Evolutionary conservation across 306 rosid species (phyloP).

Genomic region (Rosa lucieae): DNA sequence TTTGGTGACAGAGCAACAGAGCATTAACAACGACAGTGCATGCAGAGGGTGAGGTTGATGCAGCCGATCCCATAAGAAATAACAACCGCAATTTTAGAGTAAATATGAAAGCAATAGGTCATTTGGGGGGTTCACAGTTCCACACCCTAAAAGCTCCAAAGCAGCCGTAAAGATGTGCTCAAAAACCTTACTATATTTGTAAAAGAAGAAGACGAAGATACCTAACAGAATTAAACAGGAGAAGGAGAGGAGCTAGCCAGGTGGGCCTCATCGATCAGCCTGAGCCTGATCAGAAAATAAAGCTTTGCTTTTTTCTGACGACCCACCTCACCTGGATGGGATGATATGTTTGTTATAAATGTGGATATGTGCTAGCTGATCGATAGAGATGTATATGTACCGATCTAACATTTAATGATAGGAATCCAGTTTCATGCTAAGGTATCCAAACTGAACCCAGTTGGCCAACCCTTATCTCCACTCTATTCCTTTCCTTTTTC

Average conservation of each 20-base stretch:
- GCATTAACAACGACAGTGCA: slow-evolving; percentile 52
- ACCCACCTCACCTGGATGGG: slow-evolving; percentile 31
- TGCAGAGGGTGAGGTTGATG: slow-evolving; percentile 37
- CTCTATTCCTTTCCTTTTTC: slow-evolving; percentile 26
- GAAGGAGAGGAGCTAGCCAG: background rate
- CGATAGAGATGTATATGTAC: background rate
- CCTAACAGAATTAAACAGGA: background rate
- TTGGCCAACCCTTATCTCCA: slow-evolving; percentile 6
- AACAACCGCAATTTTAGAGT: slow-evolving; percentile 34
- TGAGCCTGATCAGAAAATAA: slow-evolving; percentile 4
- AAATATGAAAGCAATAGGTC: slow-evolving; percentile 30
- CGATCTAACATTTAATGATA: background rate
- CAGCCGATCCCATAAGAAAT: slow-evolving; percentile 54
- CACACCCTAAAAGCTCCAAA: slow-evolving; percentile 16
- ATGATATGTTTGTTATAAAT: slow-evolving; percentile 10
- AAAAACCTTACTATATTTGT: slow-evolving; percentile 10
- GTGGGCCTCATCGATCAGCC: slow-evolving; percentile 11
- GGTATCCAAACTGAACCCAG: slow-evolving; percentile 25
- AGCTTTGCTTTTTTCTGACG: slow-evolving; percentile 16
- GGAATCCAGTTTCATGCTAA: slow-evolving; percentile 24
- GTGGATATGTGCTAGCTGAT: slow-evolving; percentile 9
- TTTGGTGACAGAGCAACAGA: slow-evolving; percentile 20
- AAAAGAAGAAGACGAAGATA: background rate
- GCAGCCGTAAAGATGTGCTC: slow-evolving; percentile 33
- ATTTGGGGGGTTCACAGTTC: slow-evolving; percentile 3